Evolutionary conservation across 306 rosid genomes (phyloP).

Genomic region (Gleditsia sinensis): DNA sequence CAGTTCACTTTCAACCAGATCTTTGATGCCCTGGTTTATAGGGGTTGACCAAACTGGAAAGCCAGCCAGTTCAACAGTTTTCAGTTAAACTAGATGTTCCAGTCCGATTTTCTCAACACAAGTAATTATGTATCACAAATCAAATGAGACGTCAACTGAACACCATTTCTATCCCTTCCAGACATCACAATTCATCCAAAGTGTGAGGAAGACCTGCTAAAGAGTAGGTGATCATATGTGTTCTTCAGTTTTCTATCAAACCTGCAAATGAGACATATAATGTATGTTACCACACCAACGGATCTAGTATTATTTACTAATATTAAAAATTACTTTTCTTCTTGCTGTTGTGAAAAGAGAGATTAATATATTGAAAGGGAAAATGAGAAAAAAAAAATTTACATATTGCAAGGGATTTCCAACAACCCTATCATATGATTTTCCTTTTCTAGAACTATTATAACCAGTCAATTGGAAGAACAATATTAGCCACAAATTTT

Average conservation of each 20-base stretch:
- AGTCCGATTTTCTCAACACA: background rate
- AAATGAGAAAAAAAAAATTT: background rate
- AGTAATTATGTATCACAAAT: slow-evolving; percentile 8
- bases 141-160: slow-evolving; percentile 17
- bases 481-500: background rate
- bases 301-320: slow-evolving; percentile 23
- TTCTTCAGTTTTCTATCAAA: slow-evolving; percentile 96
- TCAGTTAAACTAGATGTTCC: background rate
- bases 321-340: slow-evolving; percentile 8
- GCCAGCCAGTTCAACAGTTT: background rate
- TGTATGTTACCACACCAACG: slow-evolving; percentile 26
- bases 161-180: slow-evolving; percentile 28
- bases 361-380: slow-evolving; percentile 4
- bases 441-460: background rate
- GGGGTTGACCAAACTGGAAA: background rate
- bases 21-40: background rate
- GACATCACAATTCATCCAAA: slow-evolving; percentile 23
- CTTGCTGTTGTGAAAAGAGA: slow-evolving; percentile 5
- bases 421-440: background rate
- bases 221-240: slow-evolving; percentile 91
- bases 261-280: slow-evolving; percentile 56
- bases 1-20: background rate
- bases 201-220: slow-evolving; percentile 81
- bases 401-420: slow-evolving; percentile 10
- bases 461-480: slow-evolving; percentile 19